Base-by-base conservation (phyloP, 148 eudicot species). In the Rhododendron kiyosumense region DNA sequence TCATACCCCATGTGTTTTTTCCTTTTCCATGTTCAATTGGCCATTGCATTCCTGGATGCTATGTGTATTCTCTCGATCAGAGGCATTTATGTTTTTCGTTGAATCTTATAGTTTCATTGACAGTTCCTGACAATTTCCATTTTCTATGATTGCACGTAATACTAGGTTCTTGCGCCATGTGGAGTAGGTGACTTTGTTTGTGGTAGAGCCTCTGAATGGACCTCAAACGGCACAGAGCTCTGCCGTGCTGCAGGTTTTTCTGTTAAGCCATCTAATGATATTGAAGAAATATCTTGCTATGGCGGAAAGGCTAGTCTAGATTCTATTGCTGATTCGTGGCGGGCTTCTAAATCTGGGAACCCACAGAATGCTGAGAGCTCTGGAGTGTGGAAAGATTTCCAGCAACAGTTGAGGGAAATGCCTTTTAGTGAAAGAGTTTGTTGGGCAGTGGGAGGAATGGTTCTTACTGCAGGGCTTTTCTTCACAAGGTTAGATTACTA, bases 361-460 rank as follows among this genome's bases (percentile, higher is more conserved):
- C 81, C 88, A 51, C 84, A 67, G 79, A 88, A 89, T 87, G 90
- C 88, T 48, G 80, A 83, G 61, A 89, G 86, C 26, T 75, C 86
- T 3, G 90, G 91, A 61, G 67, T 89, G 28, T 77, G 94, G 48
- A 79, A 92, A 82, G 95, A 93, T 92, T 94, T 94, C 85, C 92
- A 87, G 89, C 94, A 93, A 85, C 91, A 95, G 98, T 85, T 89
- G 84, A 86, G 79, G 85, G 95, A 93, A 84, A 93, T 90, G 93
- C 92, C 95, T 28, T 89, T 93, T 49, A 91, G 87, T 9, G 98
- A 94, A 86, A 92, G 91, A 87, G 94, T 97, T 84, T 94, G 93
- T 80, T 94, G 98, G 99, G 99, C 96, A 28, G 93, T 97, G 24
- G 99, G 98, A 73, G 99, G 99, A 26, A 89, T 97, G 93, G 99